These are phyloP conservation scores for Scheffersomyces stambukii DNA, from an alignment of 1,139 yeast species.

Conservation along the genomic window DNA sequence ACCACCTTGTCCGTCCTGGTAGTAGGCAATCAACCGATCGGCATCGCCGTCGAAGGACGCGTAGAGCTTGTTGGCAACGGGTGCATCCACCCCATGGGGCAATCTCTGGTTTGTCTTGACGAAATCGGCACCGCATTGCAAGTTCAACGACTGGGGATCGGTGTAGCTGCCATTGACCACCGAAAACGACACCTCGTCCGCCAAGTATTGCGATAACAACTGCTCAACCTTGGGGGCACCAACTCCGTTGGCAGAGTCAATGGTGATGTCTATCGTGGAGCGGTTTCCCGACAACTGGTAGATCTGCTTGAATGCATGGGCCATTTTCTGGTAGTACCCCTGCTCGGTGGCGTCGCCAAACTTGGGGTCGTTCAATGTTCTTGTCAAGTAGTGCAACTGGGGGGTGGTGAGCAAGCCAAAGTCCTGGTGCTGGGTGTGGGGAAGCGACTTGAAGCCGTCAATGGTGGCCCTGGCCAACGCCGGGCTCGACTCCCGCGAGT, in stretches of 20 bases:
- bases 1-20: constrained; percentile 38
- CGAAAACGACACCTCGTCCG: constrained; percentile 34
- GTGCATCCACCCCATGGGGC: constrained; percentile 55
- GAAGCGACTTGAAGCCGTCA: constrained; percentile 56
- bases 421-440: constrained; percentile 46
- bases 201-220: constrained; percentile 41
- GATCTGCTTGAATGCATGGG: constrained; percentile 35
- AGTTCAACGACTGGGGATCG: constrained; percentile 60
- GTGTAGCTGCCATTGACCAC: constrained; percentile 60
- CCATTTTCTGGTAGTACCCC: constrained; percentile 70
- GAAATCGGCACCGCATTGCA: constrained; percentile 89
- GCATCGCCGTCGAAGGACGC: constrained; percentile 98
- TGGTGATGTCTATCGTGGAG: constrained; percentile 45
- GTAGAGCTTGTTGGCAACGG: constrained; percentile 45
- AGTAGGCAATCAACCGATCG: constrained; percentile 87
- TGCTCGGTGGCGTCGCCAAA: constrained; percentile 64
- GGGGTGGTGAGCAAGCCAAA: constrained; percentile 86
- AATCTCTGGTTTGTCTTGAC: constrained; percentile 84
- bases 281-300: constrained; percentile 17
- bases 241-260: constrained; percentile 94
- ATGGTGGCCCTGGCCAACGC: constrained; percentile 57
- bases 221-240: constrained; percentile 76
- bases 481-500: constrained; percentile 78
- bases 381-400: constrained; percentile 84
- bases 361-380: constrained; percentile 57